A percentile compares a stretch with the other conserved stretches of the same genome.
These are phyloP conservation scores for Zalaria sp. DNA, from an alignment of 2,329 filamentous ascomycete species.

Conservation along the genomic window DNA sequence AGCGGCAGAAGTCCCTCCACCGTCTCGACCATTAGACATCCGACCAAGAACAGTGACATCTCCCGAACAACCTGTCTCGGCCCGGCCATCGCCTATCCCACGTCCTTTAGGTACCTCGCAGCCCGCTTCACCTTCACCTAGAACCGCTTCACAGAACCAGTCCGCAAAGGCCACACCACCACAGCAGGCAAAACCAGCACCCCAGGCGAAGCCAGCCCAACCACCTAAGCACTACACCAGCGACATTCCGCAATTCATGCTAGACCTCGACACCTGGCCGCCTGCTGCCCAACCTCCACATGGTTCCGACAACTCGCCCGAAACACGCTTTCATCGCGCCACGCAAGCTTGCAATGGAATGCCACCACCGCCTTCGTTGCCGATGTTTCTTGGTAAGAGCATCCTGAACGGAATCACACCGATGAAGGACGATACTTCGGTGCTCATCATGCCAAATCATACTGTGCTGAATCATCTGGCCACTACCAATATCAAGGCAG, in stretches of 20 bases:
- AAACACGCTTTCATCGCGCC: conserved; percentile 51
- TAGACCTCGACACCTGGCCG: conserved; percentile 57
- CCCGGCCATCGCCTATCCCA: not conserved
- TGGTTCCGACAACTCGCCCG: conserved; percentile 2
- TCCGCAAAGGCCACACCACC: conserved; percentile 1
- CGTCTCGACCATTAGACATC: not conserved
- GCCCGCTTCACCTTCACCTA: not conserved
- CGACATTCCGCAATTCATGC: conserved; percentile 69
- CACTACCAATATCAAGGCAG: conserved; percentile 96
- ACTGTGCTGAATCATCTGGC: conserved; percentile 93
- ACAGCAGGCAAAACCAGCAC: not conserved
- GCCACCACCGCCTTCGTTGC: conserved; percentile 71
- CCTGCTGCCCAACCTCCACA: conserved; percentile 27
- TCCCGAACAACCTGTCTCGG: not conserved
- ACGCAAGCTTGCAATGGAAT: conserved; percentile 62
- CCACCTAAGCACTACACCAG: conserved; percentile 43
- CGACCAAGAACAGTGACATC: not conserved
- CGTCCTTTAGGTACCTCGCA: not conserved
- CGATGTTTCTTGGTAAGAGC: conserved; percentile 83
- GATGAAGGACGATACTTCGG: conserved; percentile 96
- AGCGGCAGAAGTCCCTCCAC: not conserved
- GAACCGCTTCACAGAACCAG: conserved; percentile 3
- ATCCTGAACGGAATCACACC: conserved; percentile 84
- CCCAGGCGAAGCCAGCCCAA: not conserved
- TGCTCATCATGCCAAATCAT: conserved; percentile 92